Evolutionary conservation across 2,329 filamentous ascomycete genomes (phyloP).

Genomic region (Ophiocordyceps robertsii): DNA sequence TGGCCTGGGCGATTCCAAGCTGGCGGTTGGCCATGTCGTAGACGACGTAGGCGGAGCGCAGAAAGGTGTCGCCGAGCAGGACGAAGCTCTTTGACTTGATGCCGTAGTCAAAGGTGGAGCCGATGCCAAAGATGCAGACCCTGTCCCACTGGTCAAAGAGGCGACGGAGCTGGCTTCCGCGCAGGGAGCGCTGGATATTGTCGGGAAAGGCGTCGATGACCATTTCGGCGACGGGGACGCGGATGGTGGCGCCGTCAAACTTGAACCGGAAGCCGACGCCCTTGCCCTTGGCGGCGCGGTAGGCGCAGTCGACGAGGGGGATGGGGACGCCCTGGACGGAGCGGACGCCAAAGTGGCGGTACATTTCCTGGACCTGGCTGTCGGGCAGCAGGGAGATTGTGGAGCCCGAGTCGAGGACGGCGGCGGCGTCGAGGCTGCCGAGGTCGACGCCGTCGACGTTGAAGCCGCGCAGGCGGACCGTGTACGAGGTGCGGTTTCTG

Average conservation of each 20-base stretch:
- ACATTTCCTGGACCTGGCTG: slow-evolving; percentile 36
- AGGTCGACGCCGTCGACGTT: slow-evolving; percentile 22
- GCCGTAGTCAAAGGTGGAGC: slow-evolving; percentile 23
- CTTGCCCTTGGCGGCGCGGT: slow-evolving; percentile 28
- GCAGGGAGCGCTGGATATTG: slow-evolving; percentile 27
- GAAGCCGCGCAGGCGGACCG: slow-evolving; percentile 22
- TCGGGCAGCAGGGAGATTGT: slow-evolving; percentile 57
- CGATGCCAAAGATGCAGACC: slow-evolving; percentile 42
- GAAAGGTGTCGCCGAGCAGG: slow-evolving; percentile 45
- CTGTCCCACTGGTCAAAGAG: slow-evolving; percentile 23
- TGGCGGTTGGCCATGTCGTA: slow-evolving; percentile 38
- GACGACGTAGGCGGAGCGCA: slow-evolving; percentile 43
- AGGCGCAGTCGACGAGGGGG: slow-evolving; percentile 37
- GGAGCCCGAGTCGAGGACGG: slow-evolving; percentile 62
- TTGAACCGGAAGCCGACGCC: slow-evolving; percentile 36
- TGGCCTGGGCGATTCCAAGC: slow-evolving; percentile 39
- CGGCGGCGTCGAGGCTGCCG: slow-evolving; percentile 29
- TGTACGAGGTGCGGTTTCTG: slow-evolving; percentile 24
- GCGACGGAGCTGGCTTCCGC: slow-evolving; percentile 18
- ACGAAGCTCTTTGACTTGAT: slow-evolving; percentile 17
- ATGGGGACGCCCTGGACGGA: slow-evolving; percentile 26
- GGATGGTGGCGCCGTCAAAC: slow-evolving; percentile 33
- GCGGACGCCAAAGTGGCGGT: slow-evolving; percentile 37
- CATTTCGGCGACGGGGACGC: slow-evolving; percentile 38
- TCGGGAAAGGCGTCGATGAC: slow-evolving; percentile 30